phyloP scores from a whole-genome alignment of 1,284 basidiomycete genomes.

The Cryptococcus wingfieldii region DNA sequence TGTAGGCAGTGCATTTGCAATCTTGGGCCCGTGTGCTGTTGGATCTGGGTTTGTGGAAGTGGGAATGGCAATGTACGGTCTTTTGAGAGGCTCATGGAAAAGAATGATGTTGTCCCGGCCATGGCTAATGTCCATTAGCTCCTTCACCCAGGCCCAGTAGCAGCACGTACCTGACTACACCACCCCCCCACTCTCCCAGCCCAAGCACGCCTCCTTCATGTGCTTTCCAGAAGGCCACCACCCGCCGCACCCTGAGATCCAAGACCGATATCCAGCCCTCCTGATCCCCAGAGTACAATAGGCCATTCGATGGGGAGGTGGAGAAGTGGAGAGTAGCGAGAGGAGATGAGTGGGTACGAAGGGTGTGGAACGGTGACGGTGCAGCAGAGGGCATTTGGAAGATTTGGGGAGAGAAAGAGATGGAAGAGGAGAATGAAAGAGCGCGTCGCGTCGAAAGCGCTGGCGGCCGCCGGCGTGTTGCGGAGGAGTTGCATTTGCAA shows the following conservation, averaged over 20 bases:
- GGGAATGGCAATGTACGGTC: conserved; percentile 55
- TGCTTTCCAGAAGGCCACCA: conserved; percentile 68
- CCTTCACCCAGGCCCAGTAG: neutral
- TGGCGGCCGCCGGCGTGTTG: too few species aligned
- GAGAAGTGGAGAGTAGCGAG: conserved; percentile 55
- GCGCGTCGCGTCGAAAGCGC: too few species aligned
- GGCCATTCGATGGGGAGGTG: conserved; percentile 64
- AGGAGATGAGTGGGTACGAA: conserved; percentile 64
- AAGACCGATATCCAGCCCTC: conserved; percentile 67
- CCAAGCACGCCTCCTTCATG: conserved; percentile 72
- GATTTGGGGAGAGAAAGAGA: too few species aligned
- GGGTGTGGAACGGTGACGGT: conserved; percentile 63
- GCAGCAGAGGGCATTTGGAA: conserved; percentile 13
- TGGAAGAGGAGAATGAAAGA: too few species aligned
- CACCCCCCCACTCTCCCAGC: conserved; percentile 64
- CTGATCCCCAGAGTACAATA: conserved; percentile 75
- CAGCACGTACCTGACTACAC: conserved; percentile 64
- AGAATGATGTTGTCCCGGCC: conserved; percentile 65
- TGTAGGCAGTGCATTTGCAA: conserved; percentile 68
- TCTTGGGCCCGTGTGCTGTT: conserved; percentile 11
- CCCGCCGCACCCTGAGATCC: conserved; percentile 65
- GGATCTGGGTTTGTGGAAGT: conserved; percentile 48
- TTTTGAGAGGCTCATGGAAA: conserved; percentile 53
- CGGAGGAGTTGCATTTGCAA: too few species aligned
- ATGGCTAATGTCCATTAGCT: conserved; percentile 57